These are phyloP conservation scores for Aegilops speltoides DNA, from an alignment of 176 grass and related monocot species.

Conservation along the genomic window DNA sequence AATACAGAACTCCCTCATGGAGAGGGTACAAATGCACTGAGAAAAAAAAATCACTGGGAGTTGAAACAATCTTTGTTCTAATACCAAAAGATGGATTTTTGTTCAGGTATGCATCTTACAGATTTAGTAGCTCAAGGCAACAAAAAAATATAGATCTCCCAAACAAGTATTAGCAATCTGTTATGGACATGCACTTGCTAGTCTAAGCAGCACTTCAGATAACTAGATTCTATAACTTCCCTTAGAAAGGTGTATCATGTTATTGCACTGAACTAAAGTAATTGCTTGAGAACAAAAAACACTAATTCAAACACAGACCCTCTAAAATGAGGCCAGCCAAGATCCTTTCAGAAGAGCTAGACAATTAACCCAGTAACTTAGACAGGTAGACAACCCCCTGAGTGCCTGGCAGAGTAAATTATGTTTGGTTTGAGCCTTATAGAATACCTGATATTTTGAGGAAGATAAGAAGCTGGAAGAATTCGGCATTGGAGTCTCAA, in stretches of 20 bases:
- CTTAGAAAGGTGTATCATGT: background rate
- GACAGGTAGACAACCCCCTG: background rate
- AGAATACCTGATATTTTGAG: slow-evolving; percentile 73
- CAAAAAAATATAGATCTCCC: background rate
- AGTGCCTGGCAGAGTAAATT: background rate
- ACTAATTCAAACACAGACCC: background rate
- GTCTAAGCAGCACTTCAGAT: background rate
- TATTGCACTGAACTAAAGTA: background rate
- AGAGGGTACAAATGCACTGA: background rate
- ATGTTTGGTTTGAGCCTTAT: background rate
- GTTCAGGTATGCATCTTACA: background rate
- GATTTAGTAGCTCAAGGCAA: slow-evolving; percentile 6
- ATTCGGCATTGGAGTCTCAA: slow-evolving; percentile 86
- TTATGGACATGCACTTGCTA: background rate
- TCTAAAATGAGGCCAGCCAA: background rate
- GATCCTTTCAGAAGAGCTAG: background rate
- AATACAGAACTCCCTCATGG: background rate
- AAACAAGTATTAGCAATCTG: background rate
- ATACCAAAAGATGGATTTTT: background rate
- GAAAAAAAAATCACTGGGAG: background rate
- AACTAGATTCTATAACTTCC: background rate
- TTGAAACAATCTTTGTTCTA: background rate
- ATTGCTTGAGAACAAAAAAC: background rate
- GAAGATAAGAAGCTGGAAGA: slow-evolving; percentile 84
- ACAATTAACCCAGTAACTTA: background rate